Conservation (phyloP, 805 yeast genomes). For the Spathaspora hagerdaliae region DNA sequence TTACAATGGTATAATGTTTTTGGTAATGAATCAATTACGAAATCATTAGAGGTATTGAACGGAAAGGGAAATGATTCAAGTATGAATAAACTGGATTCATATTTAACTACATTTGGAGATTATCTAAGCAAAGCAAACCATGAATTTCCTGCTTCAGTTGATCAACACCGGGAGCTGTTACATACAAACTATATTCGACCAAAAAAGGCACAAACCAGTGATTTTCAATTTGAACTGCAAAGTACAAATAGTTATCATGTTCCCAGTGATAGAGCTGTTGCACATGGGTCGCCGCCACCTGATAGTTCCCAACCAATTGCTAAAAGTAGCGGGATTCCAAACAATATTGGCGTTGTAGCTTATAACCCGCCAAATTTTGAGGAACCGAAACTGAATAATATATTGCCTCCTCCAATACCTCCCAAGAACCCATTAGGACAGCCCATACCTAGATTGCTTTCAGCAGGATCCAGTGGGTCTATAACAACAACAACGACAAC, state of each 20-base stretch:
- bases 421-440: not conserved
- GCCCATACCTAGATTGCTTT: not conserved
- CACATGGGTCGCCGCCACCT: no score
- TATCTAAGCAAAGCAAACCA: conserved; percentile 25
- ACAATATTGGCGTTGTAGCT: no score
- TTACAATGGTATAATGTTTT: conserved; percentile 25
- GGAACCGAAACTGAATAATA: no score
- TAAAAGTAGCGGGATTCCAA: no score
- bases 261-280: no score
- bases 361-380: no score
- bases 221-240: not conserved
- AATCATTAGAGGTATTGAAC: conserved; percentile 3
- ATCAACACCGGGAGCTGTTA: not conserved
- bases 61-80: conserved; percentile 1
- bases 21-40: conserved; percentile 23
- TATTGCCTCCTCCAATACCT: not conserved
- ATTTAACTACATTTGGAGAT: conserved; percentile 28
- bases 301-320: no score
- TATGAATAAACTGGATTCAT: conserved; percentile 10
- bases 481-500: not conserved
- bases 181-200: not conserved
- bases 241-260: no score
- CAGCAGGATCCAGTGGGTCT: not conserved
- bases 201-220: not conserved
- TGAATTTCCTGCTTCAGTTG: not conserved